A percentile compares a stretch with the other conserved stretches of the same genome.
Evolutionary conservation across 495 filamentous ascomycete genomes (phyloP).

Genomic region (Talaromyces thailandensis): DNA sequence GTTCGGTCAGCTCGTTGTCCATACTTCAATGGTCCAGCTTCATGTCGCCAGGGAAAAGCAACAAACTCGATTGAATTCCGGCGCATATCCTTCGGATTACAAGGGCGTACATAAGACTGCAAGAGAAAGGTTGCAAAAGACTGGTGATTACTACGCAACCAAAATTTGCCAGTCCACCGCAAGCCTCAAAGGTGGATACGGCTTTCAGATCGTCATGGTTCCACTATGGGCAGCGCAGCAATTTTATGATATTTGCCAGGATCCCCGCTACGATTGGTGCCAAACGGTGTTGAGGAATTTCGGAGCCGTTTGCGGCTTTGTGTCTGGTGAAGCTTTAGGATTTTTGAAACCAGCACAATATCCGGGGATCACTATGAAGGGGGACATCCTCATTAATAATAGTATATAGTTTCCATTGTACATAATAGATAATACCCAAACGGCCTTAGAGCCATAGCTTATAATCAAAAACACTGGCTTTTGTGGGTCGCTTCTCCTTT

Average conservation of each 20-base stretch:
- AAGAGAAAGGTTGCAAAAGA: background rate
- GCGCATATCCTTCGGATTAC: background rate
- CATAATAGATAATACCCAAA: background rate
- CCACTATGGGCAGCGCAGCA: constrained; percentile 4
- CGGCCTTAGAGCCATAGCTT: background rate
- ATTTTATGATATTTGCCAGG: background rate
- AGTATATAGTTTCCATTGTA: background rate
- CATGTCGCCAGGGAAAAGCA: background rate
- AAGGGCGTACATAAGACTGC: background rate
- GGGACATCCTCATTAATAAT: background rate
- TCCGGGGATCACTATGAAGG: background rate
- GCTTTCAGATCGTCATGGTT: constrained; percentile 6
- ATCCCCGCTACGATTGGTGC: background rate
- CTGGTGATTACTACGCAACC: constrained; percentile 5
- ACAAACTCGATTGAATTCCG: background rate
- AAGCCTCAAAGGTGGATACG: constrained; percentile 3
- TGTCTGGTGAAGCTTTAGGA: background rate
- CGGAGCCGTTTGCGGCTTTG: background rate
- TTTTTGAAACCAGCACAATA: constrained; percentile 1
- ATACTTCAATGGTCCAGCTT: background rate
- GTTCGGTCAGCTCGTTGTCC: constrained; percentile 4
- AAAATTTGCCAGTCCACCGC: constrained; percentile 6
- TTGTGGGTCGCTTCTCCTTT: background rate
- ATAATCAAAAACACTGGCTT: background rate
- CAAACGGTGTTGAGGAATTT: constrained; percentile 2